Conservation (phyloP, 2,329 filamentous ascomycete genomes). For the Hirsutella minnesotensis region DNA sequence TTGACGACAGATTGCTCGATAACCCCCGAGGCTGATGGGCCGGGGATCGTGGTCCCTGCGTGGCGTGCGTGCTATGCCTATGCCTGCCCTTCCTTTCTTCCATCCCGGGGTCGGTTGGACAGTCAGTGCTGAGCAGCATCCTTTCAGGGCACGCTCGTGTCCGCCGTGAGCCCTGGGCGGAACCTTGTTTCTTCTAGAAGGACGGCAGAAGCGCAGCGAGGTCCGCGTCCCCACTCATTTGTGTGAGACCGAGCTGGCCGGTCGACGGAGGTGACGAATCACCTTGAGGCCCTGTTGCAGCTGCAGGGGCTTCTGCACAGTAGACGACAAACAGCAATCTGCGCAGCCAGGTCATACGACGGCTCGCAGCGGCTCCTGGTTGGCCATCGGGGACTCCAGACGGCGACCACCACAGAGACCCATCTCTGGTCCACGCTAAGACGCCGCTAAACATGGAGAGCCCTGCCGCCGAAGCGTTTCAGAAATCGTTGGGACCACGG, state of each 20-base stretch:
- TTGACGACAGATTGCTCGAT: no score
- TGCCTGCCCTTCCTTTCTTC: not conserved
- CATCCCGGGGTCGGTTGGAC: no score
- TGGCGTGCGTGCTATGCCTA: no score
- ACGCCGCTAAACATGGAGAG: not conserved
- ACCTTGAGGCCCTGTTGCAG: not conserved
- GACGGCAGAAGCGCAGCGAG: conserved; percentile 15
- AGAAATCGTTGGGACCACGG: conserved; percentile 14
- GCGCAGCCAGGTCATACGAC: conserved; percentile 7
- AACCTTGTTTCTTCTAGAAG: conserved; percentile 15
- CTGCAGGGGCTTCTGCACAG: conserved; percentile 3
- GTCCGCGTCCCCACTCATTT: not conserved
- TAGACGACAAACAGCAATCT: conserved; percentile 3
- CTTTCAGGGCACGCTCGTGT: no score
- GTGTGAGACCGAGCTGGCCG: not conserved
- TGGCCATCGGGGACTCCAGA: conserved; percentile 8
- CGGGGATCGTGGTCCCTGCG: not conserved
- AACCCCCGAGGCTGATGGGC: no score
- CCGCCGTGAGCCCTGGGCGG: no score
- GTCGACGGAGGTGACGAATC: not conserved
- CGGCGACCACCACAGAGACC: conserved; percentile 2
- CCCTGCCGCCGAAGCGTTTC: conserved; percentile 11
- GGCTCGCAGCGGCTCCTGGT: conserved; percentile 5
- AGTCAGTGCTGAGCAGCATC: no score
- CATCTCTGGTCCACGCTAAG: not conserved